A percentile compares a stretch with the other conserved stretches of the same genome.
phyloP scores from a whole-genome alignment of 106 monocot genomes.

The Narthecium ossifragum region DNA sequence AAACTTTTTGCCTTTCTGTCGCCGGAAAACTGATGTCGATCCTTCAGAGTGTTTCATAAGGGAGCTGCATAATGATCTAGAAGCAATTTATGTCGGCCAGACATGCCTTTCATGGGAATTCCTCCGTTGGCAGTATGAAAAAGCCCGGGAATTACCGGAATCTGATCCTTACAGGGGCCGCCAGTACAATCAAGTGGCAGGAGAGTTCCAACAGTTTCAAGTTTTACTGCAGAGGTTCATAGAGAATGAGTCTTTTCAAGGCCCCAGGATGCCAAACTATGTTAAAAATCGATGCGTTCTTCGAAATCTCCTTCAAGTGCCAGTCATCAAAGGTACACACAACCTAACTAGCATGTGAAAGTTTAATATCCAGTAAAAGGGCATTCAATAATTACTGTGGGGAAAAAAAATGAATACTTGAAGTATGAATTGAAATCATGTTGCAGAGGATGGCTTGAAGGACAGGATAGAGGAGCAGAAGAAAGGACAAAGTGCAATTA shows the following conservation, averaged over 20 bases:
- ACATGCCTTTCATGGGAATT: slow-evolving; percentile 94
- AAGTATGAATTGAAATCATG: neutral
- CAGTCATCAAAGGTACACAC: slow-evolving; percentile 59
- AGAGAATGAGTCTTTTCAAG: slow-evolving; percentile 81
- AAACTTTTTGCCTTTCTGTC: slow-evolving; percentile 27
- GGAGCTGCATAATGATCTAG: slow-evolving; percentile 64
- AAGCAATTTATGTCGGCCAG: slow-evolving; percentile 86
- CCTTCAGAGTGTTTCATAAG: slow-evolving; percentile 59
- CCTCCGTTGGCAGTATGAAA: slow-evolving; percentile 81
- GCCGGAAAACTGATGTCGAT: slow-evolving; percentile 27
- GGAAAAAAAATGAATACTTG: no score
- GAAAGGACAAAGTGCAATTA: slow-evolving; percentile 24
- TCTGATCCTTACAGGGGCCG: slow-evolving; percentile 31
- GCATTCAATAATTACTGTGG: no score
- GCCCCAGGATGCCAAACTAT: slow-evolving; percentile 65
- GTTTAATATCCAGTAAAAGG: no score
- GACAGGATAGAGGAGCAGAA: slow-evolving; percentile 36
- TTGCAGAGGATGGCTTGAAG: slow-evolving; percentile 67
- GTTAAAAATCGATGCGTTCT: slow-evolving; percentile 58
- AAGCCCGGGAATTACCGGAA: slow-evolving; percentile 33
- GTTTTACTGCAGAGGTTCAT: slow-evolving; percentile 65
- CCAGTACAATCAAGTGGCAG: slow-evolving; percentile 65
- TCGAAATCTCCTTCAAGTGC: slow-evolving; percentile 75
- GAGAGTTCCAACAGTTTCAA: slow-evolving; percentile 82
- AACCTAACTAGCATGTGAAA: neutral